Percentiles rank a stretch among this genome's conserved stretches.
These are phyloP conservation scores for Penicillium digitatum DNA, from an alignment of 2,329 filamentous ascomycete species.

Conservation along the genomic window DNA sequence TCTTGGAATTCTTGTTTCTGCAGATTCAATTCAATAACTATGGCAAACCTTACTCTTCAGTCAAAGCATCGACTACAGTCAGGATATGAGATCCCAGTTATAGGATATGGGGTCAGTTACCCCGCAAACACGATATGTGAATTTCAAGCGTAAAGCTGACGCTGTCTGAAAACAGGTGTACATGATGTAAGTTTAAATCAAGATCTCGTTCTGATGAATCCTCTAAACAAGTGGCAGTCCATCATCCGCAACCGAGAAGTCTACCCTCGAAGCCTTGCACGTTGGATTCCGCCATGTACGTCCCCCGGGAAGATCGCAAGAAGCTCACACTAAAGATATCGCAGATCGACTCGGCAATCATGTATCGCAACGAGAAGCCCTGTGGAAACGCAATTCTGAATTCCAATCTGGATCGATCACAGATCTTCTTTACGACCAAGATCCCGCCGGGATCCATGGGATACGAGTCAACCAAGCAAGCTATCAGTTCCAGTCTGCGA, in stretches of 20 bases:
- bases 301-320: background rate
- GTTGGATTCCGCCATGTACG: conserved; percentile 33
- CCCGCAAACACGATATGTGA: background rate
- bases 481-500: conserved; percentile 60
- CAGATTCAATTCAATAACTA: conserved; percentile 1
- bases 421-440: conserved; percentile 79
- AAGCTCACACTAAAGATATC: background rate
- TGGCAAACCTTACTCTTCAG: conserved; percentile 21
- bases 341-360: conserved; percentile 57
- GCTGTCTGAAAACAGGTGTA: conserved; percentile 25
- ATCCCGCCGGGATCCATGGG: conserved; percentile 60
- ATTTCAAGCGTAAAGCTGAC: background rate
- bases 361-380: conserved; percentile 68
- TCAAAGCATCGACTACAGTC: conserved; percentile 53
- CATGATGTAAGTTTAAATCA: conserved; percentile 26
- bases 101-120: conserved; percentile 55
- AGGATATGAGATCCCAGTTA: conserved; percentile 57
- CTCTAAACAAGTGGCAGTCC: conserved; percentile 19
- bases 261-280: conserved; percentile 27
- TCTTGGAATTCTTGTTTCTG: background rate
- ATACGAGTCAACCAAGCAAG: conserved; percentile 64
- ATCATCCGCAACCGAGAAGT: conserved; percentile 26
- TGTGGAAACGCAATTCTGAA: conserved; percentile 64
- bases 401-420: conserved; percentile 56
- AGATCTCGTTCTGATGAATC: background rate